Evolutionary conservation across 257 asterid genomes (phyloP).

Genomic region (Lithospermum erythrorhizon): DNA sequence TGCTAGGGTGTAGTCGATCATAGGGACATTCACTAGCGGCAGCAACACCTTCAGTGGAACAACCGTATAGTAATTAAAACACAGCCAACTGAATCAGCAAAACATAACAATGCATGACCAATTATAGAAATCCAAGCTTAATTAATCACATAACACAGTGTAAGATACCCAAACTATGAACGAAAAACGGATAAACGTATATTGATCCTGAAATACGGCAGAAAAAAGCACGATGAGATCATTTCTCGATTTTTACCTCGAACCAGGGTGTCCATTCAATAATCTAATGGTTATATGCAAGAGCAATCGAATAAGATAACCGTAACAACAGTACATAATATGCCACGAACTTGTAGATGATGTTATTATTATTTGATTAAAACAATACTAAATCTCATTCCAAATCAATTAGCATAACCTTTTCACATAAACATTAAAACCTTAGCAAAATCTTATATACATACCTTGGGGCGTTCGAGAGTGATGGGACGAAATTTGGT

Average conservation of each 20-base stretch:
- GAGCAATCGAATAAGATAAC: too few species aligned
- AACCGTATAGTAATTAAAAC: neutral
- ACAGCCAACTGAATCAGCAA: neutral
- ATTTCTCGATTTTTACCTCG: too few species aligned
- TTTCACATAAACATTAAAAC: neutral
- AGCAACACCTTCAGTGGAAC: conserved; percentile 47
- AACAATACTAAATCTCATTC: neutral
- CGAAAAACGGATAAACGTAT: neutral
- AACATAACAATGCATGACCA: neutral
- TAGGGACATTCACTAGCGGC: conserved; percentile 83
- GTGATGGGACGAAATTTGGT: conserved; percentile 94
- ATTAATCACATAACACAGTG: neutral
- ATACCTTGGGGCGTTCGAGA: conserved; percentile 88
- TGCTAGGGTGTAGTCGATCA: conserved; percentile 87
- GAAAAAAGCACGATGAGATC: neutral
- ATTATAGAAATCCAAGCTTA: neutral
- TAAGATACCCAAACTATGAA: neutral
- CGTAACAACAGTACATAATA: too few species aligned
- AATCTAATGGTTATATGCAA: too few species aligned
- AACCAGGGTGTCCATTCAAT: too few species aligned
- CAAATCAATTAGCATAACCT: too few species aligned
- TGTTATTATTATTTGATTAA: too few species aligned
- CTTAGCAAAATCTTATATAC: neutral
- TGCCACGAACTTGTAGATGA: neutral
- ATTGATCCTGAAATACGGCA: neutral